A percentile compares a stretch with the other conserved stretches of the same genome.
Conservation (phyloP, 352 stramenopile genomes). For the Globisporangium rhizosaccharum region DNA sequence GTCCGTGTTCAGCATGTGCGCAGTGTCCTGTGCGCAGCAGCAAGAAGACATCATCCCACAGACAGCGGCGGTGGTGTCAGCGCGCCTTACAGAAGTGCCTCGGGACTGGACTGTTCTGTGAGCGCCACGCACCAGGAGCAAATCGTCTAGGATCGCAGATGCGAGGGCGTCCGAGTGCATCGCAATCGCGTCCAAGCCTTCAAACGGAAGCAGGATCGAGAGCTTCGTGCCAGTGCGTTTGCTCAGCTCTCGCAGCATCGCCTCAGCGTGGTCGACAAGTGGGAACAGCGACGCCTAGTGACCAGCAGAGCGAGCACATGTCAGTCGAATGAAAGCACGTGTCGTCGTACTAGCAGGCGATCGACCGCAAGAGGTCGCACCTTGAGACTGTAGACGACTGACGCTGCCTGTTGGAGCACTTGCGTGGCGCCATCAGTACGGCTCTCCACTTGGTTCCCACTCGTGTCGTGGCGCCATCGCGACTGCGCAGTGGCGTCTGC, state of each 20-base stretch:
- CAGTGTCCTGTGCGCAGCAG: slow-evolving; percentile 35
- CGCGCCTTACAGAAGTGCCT: too few species aligned
- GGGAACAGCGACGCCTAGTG: slow-evolving; percentile 40
- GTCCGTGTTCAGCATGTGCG: slow-evolving; percentile 50
- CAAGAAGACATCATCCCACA: background rate
- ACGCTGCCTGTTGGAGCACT: slow-evolving; percentile 33
- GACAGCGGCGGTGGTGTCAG: background rate
- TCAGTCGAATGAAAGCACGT: background rate
- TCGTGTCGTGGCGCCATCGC: slow-evolving; percentile 11
- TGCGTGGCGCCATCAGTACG: slow-evolving; percentile 14
- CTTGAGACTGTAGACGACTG: slow-evolving; percentile 49
- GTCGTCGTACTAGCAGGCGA: background rate
- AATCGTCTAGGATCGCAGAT: slow-evolving; percentile 52
- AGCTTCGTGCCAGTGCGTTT: slow-evolving; percentile 31
- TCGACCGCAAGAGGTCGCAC: slow-evolving; percentile 5
- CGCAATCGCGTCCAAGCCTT: slow-evolving; percentile 34
- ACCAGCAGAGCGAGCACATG: background rate
- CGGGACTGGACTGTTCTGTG: background rate
- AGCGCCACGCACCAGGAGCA: slow-evolving; percentile 39
- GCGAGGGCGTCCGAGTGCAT: slow-evolving; percentile 49
- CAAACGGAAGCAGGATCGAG: slow-evolving; percentile 31
- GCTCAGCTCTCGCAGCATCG: slow-evolving; percentile 33
- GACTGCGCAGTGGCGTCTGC: slow-evolving; percentile 25
- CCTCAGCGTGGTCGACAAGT: slow-evolving; percentile 46
- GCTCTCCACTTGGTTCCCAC: slow-evolving; percentile 24